Conservation (phyloP, 140 eudicot species). For the Stevia rebaudiana region DNA sequence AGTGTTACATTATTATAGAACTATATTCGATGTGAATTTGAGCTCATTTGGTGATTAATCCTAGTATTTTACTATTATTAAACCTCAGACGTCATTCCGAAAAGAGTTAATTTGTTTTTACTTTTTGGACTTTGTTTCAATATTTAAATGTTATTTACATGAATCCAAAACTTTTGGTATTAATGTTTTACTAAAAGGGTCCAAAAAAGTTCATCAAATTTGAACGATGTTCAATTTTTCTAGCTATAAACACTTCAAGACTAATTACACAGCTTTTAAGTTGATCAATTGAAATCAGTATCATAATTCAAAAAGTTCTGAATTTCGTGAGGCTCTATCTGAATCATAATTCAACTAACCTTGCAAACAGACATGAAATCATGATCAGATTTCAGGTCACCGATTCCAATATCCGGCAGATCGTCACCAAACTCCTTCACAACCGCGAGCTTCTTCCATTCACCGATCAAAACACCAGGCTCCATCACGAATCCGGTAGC, state of each 20-base stretch:
- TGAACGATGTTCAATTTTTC: too few species aligned
- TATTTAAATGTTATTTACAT: background rate
- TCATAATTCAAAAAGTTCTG: background rate
- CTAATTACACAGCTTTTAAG: background rate
- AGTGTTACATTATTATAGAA: background rate
- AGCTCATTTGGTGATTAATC: background rate
- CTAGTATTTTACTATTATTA: too few species aligned
- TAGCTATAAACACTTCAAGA: too few species aligned
- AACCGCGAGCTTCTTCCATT: conserved; percentile 56
- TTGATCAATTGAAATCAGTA: background rate
- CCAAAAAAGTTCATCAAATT: background rate
- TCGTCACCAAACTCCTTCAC: conserved; percentile 66
- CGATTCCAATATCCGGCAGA: conserved; percentile 72
- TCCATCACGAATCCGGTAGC: conserved; percentile 78
- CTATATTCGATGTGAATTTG: background rate
- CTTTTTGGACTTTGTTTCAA: background rate
- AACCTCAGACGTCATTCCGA: background rate
- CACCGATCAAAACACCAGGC: conserved; percentile 70
- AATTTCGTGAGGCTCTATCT: background rate
- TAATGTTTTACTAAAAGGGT: background rate
- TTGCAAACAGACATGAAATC: conserved; percentile 89
- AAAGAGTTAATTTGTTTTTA: background rate
- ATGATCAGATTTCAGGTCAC: conserved; percentile 75
- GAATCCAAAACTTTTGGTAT: background rate
- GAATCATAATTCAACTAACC: conserved; percentile 33